Conservation (phyloP, 2,329 filamentous ascomycete species). For the Fusarium aywerte region DNA sequence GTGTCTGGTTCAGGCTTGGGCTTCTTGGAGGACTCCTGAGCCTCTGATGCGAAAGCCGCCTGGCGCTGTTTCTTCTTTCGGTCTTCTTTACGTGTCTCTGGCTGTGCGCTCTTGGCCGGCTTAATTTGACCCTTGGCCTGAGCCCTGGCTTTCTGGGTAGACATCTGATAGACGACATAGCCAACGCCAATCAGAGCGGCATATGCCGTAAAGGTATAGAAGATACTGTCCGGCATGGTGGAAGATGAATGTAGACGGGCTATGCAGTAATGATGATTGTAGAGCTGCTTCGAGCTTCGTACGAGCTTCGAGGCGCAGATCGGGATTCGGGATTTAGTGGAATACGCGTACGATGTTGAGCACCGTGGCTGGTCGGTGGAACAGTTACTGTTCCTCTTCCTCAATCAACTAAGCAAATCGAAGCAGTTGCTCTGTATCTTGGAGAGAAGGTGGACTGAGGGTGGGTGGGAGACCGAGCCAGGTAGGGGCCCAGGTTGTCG, state of each 20-base stretch:
- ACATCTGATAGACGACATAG: constrained; percentile 51
- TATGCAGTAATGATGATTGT: constrained; percentile 19
- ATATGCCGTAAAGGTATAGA: constrained; percentile 53
- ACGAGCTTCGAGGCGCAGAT: constrained; percentile 19
- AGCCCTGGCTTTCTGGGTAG: constrained; percentile 51
- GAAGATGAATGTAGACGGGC: constrained; percentile 6
- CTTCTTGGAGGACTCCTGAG: constrained; percentile 50
- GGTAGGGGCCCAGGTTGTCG: constrained; percentile 36
- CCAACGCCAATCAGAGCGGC: constrained; percentile 52
- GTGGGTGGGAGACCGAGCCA: constrained; percentile 25
- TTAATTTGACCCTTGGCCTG: constrained; percentile 47
- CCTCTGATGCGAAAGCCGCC: constrained; percentile 54
- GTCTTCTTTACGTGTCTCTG: constrained; percentile 54
- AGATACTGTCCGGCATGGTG: constrained; percentile 52
- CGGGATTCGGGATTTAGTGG: constrained; percentile 13
- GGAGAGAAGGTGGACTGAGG: constrained; percentile 12
- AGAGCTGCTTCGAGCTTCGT: constrained; percentile 28
- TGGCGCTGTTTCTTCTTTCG: constrained; percentile 60
- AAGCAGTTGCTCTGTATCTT: constrained; percentile 14
- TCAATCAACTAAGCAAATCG: constrained; percentile 4
- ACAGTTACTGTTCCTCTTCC: constrained; percentile 9
- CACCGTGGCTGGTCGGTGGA: constrained; percentile 5
- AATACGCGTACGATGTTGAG: constrained; percentile 13
- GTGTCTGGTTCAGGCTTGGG: constrained; percentile 54
- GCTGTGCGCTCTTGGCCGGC: constrained; percentile 45